These are phyloP conservation scores for Glycyrrhiza uralensis DNA, from an alignment of 306 rosid species.

Conservation along the genomic window DNA sequence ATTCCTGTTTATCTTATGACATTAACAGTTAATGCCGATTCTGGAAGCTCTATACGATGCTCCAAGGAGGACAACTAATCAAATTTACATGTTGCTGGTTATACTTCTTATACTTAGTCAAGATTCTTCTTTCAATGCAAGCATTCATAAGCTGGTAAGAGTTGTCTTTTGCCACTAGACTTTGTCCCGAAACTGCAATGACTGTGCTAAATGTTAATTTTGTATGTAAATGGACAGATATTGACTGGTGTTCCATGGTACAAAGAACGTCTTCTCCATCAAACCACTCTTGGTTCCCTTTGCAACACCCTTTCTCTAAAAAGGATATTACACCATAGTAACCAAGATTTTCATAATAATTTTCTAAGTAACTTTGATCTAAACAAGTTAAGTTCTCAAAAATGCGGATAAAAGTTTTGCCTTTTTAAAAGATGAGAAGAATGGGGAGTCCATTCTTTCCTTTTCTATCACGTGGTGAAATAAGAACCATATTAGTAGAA, in stretches of 20 bases:
- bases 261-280: slow-evolving; percentile 92
- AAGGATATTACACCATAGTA: no score
- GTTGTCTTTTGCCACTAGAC: background rate
- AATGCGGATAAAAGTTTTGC: no score
- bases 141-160: no score
- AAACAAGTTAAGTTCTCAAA: no score
- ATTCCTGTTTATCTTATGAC: slow-evolving; percentile 17
- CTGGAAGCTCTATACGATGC: slow-evolving; percentile 73
- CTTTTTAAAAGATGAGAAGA: no score
- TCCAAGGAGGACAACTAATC: slow-evolving; percentile 63
- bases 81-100: slow-evolving; percentile 78
- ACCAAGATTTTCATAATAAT: no score
- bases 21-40: slow-evolving; percentile 73
- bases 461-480: no score
- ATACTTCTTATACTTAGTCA: slow-evolving; percentile 88
- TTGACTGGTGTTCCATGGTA: slow-evolving; percentile 86
- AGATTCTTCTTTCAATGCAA: slow-evolving; percentile 90
- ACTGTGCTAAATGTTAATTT: slow-evolving; percentile 32
- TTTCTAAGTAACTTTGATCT: no score
- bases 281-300: slow-evolving; percentile 81
- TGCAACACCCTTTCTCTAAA: no score
- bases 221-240: slow-evolving; percentile 46
- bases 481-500: no score
- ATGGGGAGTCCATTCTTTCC: no score
- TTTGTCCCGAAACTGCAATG: slow-evolving; percentile 16